Base-by-base conservation (phyloP, 163 green algal genomes). In the Coccomyxa subellipsoidea region DNA sequence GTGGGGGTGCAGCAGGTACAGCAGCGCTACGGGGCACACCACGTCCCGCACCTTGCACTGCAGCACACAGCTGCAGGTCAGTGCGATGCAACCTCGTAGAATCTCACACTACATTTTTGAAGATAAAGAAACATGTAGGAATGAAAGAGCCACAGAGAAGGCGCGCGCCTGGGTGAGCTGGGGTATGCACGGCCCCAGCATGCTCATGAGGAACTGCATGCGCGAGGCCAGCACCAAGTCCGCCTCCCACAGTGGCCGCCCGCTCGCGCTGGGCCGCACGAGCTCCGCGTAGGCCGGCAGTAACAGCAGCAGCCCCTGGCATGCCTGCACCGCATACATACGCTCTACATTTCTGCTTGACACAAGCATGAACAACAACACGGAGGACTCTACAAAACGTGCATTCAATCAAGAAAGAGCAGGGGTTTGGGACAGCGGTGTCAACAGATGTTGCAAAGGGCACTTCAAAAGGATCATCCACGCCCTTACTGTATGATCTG, bases 1-100 rank as follows among this genome's bases (percentile, higher is more conserved):
- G 23, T 90, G 82, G 7, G 84, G 85, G 39, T 90, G 82, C 34
- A 80, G 76, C 40, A 90, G 39, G 80, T 87, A 90, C 38, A 90
- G 77, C 9, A 90, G 80, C 31, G 77, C 77, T 2, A 90, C 7
- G 8, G 85, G 85, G 8, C 76, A 25, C 9, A n/a, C 35, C 40
- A 81, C 47, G 3, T 73, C 10, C 0, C 10, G 21, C 8, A 54
- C 75, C 27, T 70, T 38, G 35, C 35, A 54, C 73, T 81, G 81
- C 81, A 81, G 1, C 8, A 59, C 47, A 59, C 23, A 27, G 47
- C 47, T 27, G 4, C 1, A 59, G 1, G 47, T 8, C 47, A 59
- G n/a, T n/a, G n/a, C 23, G 47, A 54, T 8, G 8, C 8, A 59
- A 59, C 47, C 21, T 59, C 21, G 47, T 18, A 59, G 23, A 8